Conservation (phyloP, 441 rosid species). For the Populus trichocarpa region DNA sequence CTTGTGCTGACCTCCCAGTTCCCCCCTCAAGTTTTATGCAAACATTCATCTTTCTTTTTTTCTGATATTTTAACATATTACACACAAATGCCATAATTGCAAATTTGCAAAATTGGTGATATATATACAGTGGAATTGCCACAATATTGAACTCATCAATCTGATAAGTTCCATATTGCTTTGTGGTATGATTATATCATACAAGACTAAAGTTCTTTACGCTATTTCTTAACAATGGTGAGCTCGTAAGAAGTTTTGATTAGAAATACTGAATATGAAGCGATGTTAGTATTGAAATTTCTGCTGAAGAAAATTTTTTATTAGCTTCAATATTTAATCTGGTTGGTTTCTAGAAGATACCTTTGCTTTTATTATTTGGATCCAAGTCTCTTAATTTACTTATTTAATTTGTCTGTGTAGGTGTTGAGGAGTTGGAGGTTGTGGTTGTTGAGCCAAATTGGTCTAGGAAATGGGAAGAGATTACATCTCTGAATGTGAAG, state of each 20-base stretch:
- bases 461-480: slow-evolving; percentile 59
- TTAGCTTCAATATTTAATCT: background rate
- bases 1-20: background rate
- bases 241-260: background rate
- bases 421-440: slow-evolving; percentile 73
- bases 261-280: background rate
- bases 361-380: slow-evolving; percentile 4
- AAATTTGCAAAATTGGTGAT: background rate
- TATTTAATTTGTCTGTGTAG: slow-evolving; percentile 33
- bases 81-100: background rate
- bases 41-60: background rate
- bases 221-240: background rate
- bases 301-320: background rate
- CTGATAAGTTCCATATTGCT: background rate
- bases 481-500: slow-evolving; percentile 58
- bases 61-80: background rate
- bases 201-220: background rate
- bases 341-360: background rate
- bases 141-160: background rate
- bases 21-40: background rate
- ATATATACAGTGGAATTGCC: background rate
- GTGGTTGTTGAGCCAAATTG: slow-evolving; percentile 60
- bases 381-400: slow-evolving; percentile 20
- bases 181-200: background rate
- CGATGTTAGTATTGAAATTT: background rate